Base-by-base conservation (phyloP, 75 land plant genomes). In the Cupressus sempervirens region DNA sequence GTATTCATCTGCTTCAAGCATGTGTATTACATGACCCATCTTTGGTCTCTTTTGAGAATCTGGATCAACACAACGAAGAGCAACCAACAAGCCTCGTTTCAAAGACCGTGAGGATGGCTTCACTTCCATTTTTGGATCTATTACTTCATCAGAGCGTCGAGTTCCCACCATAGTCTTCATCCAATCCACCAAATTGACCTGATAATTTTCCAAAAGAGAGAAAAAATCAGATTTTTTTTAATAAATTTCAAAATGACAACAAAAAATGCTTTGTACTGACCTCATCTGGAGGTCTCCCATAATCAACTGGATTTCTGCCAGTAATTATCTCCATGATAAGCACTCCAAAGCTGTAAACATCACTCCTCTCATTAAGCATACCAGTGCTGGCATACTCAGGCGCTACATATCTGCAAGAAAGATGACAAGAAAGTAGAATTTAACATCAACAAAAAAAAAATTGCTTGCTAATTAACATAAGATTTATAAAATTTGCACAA, bases 361-460 rank as follows among this genome's bases (percentile, higher is more conserved):
- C 98, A 85, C 93, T 94, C 35, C 95, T 89, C 85, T 96, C 96
- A 86, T 90, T 94, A 53, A 96, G 90, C 88, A 96, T 88, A 3
- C 98, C 96, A 10, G 96, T 96, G 88, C 91, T 94, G 50, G 98
- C 98, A 91, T 96, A 96, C 86, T 96, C 96, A 29, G 98, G 98
- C 38, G 98, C 95, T 53, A 96, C 98, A 87, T 93, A 96, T 41
- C 96, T 94, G 86, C 86, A 85, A 82, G 29, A 84, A 53, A 75
- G 56, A 54, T 26, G 58, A 0, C 45, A 34, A 79, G 40, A 5
- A 81, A 23, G 18, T 58, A 40, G 43, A 38, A 20, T 76, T 76
- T 40, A 76, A 7, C 43, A 76, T 8, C 26, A n/a, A n/a, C n/a
- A n/a, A n/a, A n/a, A n/a, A n/a, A n/a, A n/a, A n/a, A n/a, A n/a